Base-by-base conservation (phyloP, 208 protist genomes). In the Crithidia acanthocephali region DNA sequence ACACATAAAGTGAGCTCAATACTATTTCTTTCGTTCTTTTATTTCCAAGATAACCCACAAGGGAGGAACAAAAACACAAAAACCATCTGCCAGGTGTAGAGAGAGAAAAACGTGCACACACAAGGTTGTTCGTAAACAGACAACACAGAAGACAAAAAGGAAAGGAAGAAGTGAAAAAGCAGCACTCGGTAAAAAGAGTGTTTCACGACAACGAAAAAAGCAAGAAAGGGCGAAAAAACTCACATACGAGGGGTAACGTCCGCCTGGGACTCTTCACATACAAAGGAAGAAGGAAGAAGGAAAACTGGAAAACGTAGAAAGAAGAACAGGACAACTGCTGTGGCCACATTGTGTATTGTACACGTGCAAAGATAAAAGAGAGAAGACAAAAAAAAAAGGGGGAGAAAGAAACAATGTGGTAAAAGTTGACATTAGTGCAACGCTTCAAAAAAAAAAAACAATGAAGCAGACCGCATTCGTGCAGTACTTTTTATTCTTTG, bases 111-210 rank as follows among this genome's bases (percentile, higher is more conserved):
- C 37, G 37, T 6, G 37, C n/a, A n/a, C n/a, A n/a, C n/a, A n/a
- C n/a, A n/a, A 42, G 6, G 6, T 42, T 13, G 37, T 13, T 42
- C 6, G 37, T 42, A 42, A 42, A 42, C 37, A 42, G 13, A 42
- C 37, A 42, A 15, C 45, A 50, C 18, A 50, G 45, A 16, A 50
- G 18, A 22, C 45, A 10, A 50, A 10, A 50, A 10, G 20, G 23
- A 51, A n/a, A 74, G 47, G n/a, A 45, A 52, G 5, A 65, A 23
- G 44, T 10, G 8, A 55, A 57, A 42, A 42, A 42, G 37, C 37
- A 42, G 37, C 37, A 42, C 37, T 42, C 37, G 13, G 37, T 40
- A 4, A 70, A 50, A 57, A 35, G 67, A 44, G 9, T 44, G 37
- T 22, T 8, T 7, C n/a, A 51, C 7, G 47, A 9, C 22, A 69